phyloP scores from a whole-genome alignment of 106 monocot species.

The Narthecium ossifragum region DNA sequence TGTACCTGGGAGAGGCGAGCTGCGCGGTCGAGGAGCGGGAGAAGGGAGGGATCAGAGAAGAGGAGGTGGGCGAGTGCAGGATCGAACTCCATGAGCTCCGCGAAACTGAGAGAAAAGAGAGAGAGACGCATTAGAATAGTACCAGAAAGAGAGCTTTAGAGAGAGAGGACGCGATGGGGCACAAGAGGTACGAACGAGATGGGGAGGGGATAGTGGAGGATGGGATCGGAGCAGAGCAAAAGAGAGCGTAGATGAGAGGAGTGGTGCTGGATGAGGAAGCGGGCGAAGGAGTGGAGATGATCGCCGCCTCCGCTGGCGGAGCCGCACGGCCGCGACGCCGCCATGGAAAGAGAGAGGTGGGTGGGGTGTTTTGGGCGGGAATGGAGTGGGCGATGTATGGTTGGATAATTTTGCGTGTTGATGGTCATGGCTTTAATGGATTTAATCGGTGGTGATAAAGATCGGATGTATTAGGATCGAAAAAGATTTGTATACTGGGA shows the following conservation, averaged over 20 bases:
- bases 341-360: background rate
- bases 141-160: background rate
- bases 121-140: background rate
- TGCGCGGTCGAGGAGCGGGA: conserved; percentile 63
- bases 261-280: conserved; percentile 58
- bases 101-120: conserved; percentile 45
- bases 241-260: conserved; percentile 56
- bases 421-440: too few species aligned
- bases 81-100: conserved; percentile 73
- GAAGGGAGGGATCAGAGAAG: conserved; percentile 48
- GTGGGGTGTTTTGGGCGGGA: background rate
- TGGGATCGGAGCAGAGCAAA: conserved; percentile 47
- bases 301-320: background rate
- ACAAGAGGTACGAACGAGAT: conserved; percentile 28
- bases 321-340: too few species aligned
- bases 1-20: conserved; percentile 56
- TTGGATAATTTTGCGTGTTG: too few species aligned
- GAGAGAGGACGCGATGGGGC: background rate
- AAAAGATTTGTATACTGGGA: too few species aligned
- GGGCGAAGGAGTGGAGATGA: conserved; percentile 25
- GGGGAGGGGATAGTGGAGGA: conserved; percentile 66
- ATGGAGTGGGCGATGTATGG: too few species aligned
- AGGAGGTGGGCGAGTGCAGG: conserved; percentile 56
- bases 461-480: too few species aligned
- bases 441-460: too few species aligned